Percentiles rank a stretch among this genome's conserved stretches.
Evolutionary conservation across 768 basidiomycete genomes (phyloP).

Genomic region (Pisolithus marmoratus): DNA sequence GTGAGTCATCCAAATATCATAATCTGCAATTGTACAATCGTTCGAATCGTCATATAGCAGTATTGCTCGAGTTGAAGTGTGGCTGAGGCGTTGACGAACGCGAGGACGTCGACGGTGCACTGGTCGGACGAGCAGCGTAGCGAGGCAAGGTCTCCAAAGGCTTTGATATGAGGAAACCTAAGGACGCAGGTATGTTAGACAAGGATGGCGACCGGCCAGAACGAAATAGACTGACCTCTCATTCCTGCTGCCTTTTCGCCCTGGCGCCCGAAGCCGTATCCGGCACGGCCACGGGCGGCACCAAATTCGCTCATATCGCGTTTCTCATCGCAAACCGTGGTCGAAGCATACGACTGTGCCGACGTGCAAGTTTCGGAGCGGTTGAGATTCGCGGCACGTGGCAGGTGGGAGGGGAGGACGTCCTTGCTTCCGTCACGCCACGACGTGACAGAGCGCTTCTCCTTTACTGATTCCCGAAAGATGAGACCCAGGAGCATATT

Average conservation of each 20-base stretch:
- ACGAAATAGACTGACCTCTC: slow-evolving; percentile 36
- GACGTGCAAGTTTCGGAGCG: slow-evolving; percentile 20
- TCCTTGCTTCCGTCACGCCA: slow-evolving; percentile 54
- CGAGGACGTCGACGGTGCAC: slow-evolving; percentile 12
- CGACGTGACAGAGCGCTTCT: slow-evolving; percentile 55
- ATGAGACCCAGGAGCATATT: slow-evolving; percentile 76
- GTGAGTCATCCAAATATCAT: slow-evolving; percentile 13
- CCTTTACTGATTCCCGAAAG: slow-evolving; percentile 58
- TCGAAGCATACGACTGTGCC: slow-evolving; percentile 19
- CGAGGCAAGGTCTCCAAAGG: slow-evolving; percentile 59
- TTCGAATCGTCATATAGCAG: slow-evolving; percentile 18
- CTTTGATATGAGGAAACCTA: slow-evolving; percentile 53
- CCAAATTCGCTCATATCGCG: slow-evolving; percentile 17
- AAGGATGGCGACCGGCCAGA: background rate
- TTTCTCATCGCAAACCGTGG: slow-evolving; percentile 28
- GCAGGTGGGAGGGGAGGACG: slow-evolving; percentile 42
- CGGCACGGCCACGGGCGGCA: slow-evolving; percentile 33
- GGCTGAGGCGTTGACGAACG: slow-evolving; percentile 16
- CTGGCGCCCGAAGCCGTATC: slow-evolving; percentile 76
- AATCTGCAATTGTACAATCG: slow-evolving; percentile 18
- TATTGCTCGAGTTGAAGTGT: slow-evolving; percentile 23
- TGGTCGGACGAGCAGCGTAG: slow-evolving; percentile 40
- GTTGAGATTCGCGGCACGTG: slow-evolving; percentile 15
- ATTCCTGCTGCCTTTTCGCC: slow-evolving; percentile 68
- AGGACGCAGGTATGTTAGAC: slow-evolving; percentile 3